phyloP scores from a whole-genome alignment of 345 rosid genomes.

The Fremontodendron californicum region DNA sequence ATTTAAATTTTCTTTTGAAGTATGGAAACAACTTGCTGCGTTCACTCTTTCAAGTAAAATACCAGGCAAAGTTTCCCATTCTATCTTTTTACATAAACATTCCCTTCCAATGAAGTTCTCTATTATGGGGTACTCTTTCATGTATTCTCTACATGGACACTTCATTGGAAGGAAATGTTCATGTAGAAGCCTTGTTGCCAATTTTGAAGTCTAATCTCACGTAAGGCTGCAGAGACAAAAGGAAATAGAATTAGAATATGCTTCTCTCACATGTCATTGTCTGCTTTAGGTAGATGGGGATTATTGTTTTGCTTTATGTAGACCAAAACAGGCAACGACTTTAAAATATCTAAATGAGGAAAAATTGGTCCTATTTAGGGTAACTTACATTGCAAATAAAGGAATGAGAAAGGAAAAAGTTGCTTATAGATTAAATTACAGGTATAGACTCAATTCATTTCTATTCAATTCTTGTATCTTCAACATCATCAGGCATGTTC shows the following conservation, averaged over 20 bases:
- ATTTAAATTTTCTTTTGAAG: not conserved
- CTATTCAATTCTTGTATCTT: not conserved
- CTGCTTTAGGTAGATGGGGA: not conserved
- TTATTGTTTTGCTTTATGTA: not conserved
- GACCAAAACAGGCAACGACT: not conserved
- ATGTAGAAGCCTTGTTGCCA: not conserved
- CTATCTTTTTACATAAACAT: not conserved
- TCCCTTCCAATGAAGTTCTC: not conserved
- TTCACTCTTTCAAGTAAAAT: not conserved
- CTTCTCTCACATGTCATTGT: not conserved
- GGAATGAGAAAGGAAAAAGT: not conserved
- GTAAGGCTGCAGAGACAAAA: not conserved
- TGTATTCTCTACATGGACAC: not conserved
- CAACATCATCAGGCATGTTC: not conserved
- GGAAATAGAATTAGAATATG: not conserved
- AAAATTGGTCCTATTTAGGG: not conserved
- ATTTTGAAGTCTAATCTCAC: not conserved
- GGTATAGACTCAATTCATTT: not conserved
- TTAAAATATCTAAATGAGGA: not conserved
- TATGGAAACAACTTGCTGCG: not conserved
- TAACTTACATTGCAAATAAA: not conserved
- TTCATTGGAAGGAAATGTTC: not conserved
- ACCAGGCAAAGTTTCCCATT: not conserved
- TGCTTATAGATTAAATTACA: not conserved
- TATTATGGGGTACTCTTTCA: not conserved